Conservation (phyloP, 2,329 filamentous ascomycete genomes). For the Penicillium sumatraense region DNA sequence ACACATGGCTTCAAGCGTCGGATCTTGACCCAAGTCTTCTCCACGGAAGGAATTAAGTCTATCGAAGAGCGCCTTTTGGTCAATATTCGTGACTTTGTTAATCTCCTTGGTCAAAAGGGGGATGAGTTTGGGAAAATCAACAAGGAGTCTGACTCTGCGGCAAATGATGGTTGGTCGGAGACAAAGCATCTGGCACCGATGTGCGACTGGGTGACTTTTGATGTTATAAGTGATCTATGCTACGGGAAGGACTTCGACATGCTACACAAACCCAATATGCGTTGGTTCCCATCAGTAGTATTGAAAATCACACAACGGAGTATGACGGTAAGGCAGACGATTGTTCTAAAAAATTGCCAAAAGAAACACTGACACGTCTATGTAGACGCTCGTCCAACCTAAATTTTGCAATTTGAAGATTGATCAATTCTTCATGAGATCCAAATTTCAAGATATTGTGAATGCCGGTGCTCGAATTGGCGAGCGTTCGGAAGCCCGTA, state of each 20-base stretch:
- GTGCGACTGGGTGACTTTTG: slow-evolving; percentile 35
- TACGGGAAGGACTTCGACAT: slow-evolving; percentile 41
- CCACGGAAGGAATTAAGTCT: slow-evolving; percentile 2
- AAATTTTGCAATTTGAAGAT: slow-evolving; percentile 9
- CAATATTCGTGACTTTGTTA: slow-evolving; percentile 7
- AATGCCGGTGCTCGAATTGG: slow-evolving; percentile 7
- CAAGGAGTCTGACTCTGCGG: neutral
- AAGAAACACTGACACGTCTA: neutral
- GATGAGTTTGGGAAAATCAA: neutral
- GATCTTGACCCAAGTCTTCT: slow-evolving; percentile 10
- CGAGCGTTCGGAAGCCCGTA: slow-evolving; percentile 2
- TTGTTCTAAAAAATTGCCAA: too few species aligned
- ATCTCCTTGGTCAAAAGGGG: neutral
- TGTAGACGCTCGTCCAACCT: slow-evolving; percentile 7
- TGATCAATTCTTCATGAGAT: slow-evolving; percentile 11
- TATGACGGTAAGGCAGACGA: slow-evolving; percentile 2
- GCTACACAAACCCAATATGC: slow-evolving; percentile 33
- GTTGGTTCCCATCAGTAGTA: slow-evolving; percentile 21
- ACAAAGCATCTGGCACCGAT: slow-evolving; percentile 27
- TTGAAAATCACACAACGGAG: slow-evolving; percentile 8
- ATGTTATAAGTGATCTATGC: slow-evolving; percentile 39
- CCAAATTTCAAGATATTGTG: slow-evolving; percentile 8
- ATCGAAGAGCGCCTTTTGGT: slow-evolving; percentile 10
- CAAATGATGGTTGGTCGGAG: neutral
- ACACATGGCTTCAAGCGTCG: slow-evolving; percentile 14